These are phyloP conservation scores for Primulina huaijiensis DNA, from an alignment of 257 asterid genomes.

Conservation along the genomic window DNA sequence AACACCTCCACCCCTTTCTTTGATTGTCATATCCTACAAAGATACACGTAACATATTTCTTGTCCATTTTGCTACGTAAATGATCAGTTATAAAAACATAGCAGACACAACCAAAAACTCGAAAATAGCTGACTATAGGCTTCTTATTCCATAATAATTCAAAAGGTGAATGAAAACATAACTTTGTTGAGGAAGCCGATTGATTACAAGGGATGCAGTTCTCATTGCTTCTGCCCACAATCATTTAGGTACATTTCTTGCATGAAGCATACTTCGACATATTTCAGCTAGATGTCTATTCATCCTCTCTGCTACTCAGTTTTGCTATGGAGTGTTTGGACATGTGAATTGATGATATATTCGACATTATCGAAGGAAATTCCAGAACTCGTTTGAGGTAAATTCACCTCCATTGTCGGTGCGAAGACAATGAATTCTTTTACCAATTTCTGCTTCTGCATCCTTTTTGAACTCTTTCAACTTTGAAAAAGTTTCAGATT, in stretches of 20 bases:
- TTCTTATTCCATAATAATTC: slow-evolving; percentile 13
- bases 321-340: slow-evolving; percentile 3
- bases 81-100: slow-evolving; percentile 1
- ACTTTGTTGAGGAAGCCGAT: too few relatives aligned
- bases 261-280: slow-evolving; percentile 14
- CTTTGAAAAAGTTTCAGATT: background rate
- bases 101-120: slow-evolving; percentile 9
- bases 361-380: background rate
- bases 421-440: background rate
- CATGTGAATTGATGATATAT: slow-evolving; percentile 9
- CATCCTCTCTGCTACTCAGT: background rate
- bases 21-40: slow-evolving; percentile 14
- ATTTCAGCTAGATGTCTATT: slow-evolving; percentile 7
- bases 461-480: too few relatives aligned
- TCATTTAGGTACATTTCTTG: background rate
- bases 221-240: background rate
- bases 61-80: slow-evolving; percentile 15
- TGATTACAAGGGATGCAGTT: too few relatives aligned
- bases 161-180: slow-evolving; percentile 5
- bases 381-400: background rate
- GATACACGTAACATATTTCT: background rate
- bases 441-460: slow-evolving; percentile 9
- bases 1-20: slow-evolving; percentile 15
- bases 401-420: slow-evolving; percentile 8
- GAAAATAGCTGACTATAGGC: background rate